These are phyloP conservation scores for Mycotypha africana DNA, from an alignment of 371 early-diverging fungal species.

Conservation along the genomic window DNA sequence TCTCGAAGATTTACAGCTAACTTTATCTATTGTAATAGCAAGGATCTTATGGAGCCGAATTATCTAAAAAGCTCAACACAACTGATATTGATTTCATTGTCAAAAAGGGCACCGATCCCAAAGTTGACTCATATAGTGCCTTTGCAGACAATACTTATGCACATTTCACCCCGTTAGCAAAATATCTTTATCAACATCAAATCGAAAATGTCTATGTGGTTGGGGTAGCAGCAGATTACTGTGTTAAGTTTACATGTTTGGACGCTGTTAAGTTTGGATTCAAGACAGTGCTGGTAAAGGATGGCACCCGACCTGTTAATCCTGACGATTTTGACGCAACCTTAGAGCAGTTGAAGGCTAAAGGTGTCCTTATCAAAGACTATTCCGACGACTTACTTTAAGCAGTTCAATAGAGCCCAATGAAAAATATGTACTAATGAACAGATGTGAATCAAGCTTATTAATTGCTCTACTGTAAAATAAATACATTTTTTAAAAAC, in stretches of 20 bases:
- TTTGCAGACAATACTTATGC: slow-evolving; percentile 40
- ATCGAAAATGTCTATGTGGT: slow-evolving; percentile 29
- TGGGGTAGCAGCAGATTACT: slow-evolving; percentile 38
- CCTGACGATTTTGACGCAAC: slow-evolving; percentile 14
- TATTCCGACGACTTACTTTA: neutral
- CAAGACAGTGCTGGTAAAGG: slow-evolving; percentile 26
- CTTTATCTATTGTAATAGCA: slow-evolving; percentile 21
- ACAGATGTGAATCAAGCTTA: too few species aligned
- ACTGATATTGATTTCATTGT: slow-evolving; percentile 18
- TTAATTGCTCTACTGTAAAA: too few species aligned
- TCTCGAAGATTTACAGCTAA: too few species aligned
- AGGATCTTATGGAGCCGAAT: slow-evolving; percentile 21
- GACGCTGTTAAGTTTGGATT: slow-evolving; percentile 46
- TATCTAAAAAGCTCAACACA: slow-evolving; percentile 4
- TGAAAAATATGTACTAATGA: too few species aligned
- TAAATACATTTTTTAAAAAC: too few species aligned
- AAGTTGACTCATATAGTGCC: slow-evolving; percentile 41
- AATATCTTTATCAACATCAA: slow-evolving; percentile 24
- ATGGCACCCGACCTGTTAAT: slow-evolving; percentile 27
- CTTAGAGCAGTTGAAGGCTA: slow-evolving; percentile 11
- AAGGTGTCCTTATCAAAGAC: slow-evolving; percentile 19
- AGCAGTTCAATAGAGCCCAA: too few species aligned
- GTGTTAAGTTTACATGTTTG: slow-evolving; percentile 36
- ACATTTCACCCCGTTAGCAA: slow-evolving; percentile 28
- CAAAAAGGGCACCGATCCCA: slow-evolving; percentile 21